phyloP scores from a whole-genome alignment of 805 yeast genomes.

The Ogataea ramenticola region DNA sequence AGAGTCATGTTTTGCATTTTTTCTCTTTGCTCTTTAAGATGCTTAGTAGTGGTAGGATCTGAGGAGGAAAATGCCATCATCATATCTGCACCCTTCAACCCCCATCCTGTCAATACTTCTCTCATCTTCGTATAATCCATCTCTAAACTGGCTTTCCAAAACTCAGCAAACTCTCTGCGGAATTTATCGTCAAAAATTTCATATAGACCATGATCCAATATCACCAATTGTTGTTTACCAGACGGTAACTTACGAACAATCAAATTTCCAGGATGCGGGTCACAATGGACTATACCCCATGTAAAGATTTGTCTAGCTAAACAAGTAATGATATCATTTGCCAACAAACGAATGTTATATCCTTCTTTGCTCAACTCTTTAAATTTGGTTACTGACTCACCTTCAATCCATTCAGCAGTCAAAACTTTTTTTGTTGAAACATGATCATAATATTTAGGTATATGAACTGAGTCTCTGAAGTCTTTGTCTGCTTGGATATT shows the following conservation, averaged over 20 bases:
- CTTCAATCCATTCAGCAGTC: slow-evolving; percentile 73
- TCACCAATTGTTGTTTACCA: slow-evolving; percentile 47
- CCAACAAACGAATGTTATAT: slow-evolving; percentile 32
- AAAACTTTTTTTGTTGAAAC: slow-evolving; percentile 44
- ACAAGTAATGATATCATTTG: slow-evolving; percentile 43
- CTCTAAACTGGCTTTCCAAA: slow-evolving; percentile 59
- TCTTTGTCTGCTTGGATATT: slow-evolving; percentile 36
- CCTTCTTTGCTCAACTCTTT: slow-evolving; percentile 32
- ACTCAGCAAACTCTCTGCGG: slow-evolving; percentile 45
- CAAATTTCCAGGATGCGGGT: slow-evolving; percentile 79
- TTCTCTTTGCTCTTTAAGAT: slow-evolving; percentile 14
- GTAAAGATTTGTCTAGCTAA: slow-evolving; percentile 54
- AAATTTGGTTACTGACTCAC: slow-evolving; percentile 46
- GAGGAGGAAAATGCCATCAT: slow-evolving; percentile 51
- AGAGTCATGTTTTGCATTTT: slow-evolving; percentile 24
- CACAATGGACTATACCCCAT: slow-evolving; percentile 67
- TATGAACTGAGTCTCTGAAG: slow-evolving; percentile 36
- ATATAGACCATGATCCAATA: slow-evolving; percentile 72
- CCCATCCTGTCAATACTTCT: slow-evolving; percentile 54
- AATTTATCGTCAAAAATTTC: slow-evolving; percentile 45
- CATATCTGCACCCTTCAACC: slow-evolving; percentile 57
- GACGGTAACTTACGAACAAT: slow-evolving; percentile 37
- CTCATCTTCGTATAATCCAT: slow-evolving; percentile 41
- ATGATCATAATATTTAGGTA: slow-evolving; percentile 47
- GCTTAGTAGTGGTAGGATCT: slow-evolving; percentile 31